Evolutionary conservation across 1,284 basidiomycete species (phyloP), one percentile per base, ranked within the genome.

Genomic region (Ganoderma boninense): DNA sequence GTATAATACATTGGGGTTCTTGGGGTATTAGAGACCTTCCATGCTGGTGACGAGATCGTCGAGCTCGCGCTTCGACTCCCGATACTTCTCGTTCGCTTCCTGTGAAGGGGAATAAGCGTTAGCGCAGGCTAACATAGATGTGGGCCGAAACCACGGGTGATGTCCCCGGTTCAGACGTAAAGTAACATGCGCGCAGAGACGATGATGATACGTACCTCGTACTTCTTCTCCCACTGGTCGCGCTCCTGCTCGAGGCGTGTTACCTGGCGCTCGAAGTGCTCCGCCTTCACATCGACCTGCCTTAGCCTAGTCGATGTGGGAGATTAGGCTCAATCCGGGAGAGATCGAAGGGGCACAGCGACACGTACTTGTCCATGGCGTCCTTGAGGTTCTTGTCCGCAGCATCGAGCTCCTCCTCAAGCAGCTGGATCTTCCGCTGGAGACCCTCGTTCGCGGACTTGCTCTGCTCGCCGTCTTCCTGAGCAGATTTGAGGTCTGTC

Each of bases 321-420:
- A 38, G n/a, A 42, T 61, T 38, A 71, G 49, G 66, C 67, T 75
- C 68, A 72, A 69, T 32, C 66, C 63, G 64, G n/a, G 49, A 35
- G 23, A 8, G 29, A 69, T 61, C 49, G 57, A 59, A 49, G 64
- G 20, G 38, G 72, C 70, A 54, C 52, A 69, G 20, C 43, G 59
- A 29, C 61, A 88, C 95, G 78, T 80, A 98, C 97, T 97, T 98
- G 84, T 99, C 98, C 42, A 95, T 94, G 2, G 96, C 97, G 80
- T 99, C 97, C 84, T 97, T 97, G 74, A 97, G 87, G 81, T 97
- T 97, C 91, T 97, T 97, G 87, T 99, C 98, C 29, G 97, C 93
- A 66, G 90, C 89, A 80, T 99, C 98, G 26, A 99, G 89, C 84
- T 99, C 97, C 79, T 96, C 95, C 84, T 99, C 98, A 43, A 99